Evolutionary conservation across 78 protist species (phyloP).

Genomic region (Dictyostelium discoideum): dicty_2.7 NC_007088.5:606501-607000

Average conservation of each 20-base stretch:
- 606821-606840: slow-evolving; percentile 82
- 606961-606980: slow-evolving; percentile 89
- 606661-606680: slow-evolving; percentile 85
- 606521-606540: slow-evolving; percentile 94
- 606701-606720: slow-evolving; percentile 99
- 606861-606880: slow-evolving; percentile 92
- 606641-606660: slow-evolving; percentile 84
- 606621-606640: slow-evolving; percentile 92
- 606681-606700: slow-evolving; percentile 93
- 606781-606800: slow-evolving; percentile 99
- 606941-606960: slow-evolving; percentile 88
- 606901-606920: slow-evolving; percentile 84
- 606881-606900: slow-evolving; percentile 94
- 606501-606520: slow-evolving; percentile 89
- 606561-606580: slow-evolving; percentile 95
- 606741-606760: slow-evolving; percentile 92
- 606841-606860: slow-evolving; percentile 91
- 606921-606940: slow-evolving; percentile 73
- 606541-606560: slow-evolving; percentile 90
- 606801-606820: slow-evolving; percentile 84
- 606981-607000: slow-evolving; percentile 84
- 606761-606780: slow-evolving; percentile 95
- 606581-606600: slow-evolving; percentile 92
- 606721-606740: slow-evolving; percentile 88
- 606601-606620: slow-evolving; percentile 97